These are phyloP conservation scores for Russula lepida DNA, from an alignment of 768 basidiomycete genomes.

Conservation along the genomic window DNA sequence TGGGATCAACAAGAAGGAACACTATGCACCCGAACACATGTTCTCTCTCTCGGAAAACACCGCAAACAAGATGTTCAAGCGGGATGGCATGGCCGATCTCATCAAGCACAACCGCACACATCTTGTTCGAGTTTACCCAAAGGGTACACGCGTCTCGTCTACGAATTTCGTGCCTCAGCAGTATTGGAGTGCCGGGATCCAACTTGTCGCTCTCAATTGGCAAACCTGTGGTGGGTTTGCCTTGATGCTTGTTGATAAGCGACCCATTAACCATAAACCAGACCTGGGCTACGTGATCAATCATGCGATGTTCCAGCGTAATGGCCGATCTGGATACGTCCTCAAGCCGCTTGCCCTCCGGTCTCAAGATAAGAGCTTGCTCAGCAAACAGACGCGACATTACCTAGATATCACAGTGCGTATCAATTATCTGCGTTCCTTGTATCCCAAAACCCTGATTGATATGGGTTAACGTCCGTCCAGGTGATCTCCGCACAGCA, in stretches of 20 bases:
- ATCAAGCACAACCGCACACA: constrained; percentile 83
- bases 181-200: constrained; percentile 84
- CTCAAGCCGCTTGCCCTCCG: constrained; percentile 79
- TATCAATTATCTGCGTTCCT: neutral
- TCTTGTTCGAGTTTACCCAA: constrained; percentile 80
- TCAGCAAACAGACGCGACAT: constrained; percentile 47
- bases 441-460: neutral
- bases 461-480: neutral
- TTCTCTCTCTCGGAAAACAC: constrained; percentile 88
- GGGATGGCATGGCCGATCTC: constrained; percentile 50
- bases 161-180: constrained; percentile 84
- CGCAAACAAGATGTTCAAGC: constrained; percentile 67
- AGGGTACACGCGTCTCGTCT: constrained; percentile 70
- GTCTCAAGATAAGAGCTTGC: constrained; percentile 48
- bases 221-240: constrained; percentile 76
- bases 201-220: constrained; percentile 94
- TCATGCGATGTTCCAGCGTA: constrained; percentile 90
- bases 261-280: constrained; percentile 26
- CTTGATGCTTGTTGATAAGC: neutral
- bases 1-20: constrained; percentile 79
- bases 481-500: constrained; percentile 85
- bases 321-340: constrained; percentile 83
- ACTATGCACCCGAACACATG: constrained; percentile 80
- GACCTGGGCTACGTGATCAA: constrained; percentile 91
- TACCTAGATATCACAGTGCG: constrained; percentile 56